A percentile compares a stretch with the other conserved stretches of the same genome.
Conservation (phyloP, 2,329 filamentous ascomycete species). For the Cercospora sp. region DNA sequence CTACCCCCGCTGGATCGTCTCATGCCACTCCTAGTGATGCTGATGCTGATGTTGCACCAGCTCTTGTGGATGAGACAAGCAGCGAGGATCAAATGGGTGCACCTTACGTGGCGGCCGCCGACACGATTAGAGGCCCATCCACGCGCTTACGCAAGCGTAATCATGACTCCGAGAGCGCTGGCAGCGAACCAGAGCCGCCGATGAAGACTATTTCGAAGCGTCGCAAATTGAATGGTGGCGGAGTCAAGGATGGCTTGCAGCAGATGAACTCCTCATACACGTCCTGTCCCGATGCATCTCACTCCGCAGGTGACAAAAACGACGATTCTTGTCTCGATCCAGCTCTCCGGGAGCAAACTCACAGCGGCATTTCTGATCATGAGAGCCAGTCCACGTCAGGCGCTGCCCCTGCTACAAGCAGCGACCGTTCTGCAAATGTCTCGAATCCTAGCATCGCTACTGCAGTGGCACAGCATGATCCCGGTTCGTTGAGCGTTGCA, state of each 20-base stretch:
- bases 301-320: background rate
- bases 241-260: background rate
- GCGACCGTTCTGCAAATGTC: background rate
- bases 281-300: background rate
- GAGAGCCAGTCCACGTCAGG: background rate
- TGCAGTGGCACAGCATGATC: background rate
- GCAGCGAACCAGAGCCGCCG: background rate
- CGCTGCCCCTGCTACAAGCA: background rate
- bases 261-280: background rate
- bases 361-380: background rate
- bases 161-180: background rate
- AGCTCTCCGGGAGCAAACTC: background rate
- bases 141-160: background rate
- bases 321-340: background rate
- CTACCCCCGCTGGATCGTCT: background rate
- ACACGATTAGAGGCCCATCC: background rate
- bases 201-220: background rate
- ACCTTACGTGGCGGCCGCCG: background rate
- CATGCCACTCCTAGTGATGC: background rate
- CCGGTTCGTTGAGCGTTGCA: background rate
- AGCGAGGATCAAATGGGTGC: background rate
- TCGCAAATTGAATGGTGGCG: background rate
- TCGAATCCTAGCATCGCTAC: background rate
- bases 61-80: background rate
- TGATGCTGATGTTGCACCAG: background rate